Conservation (phyloP, 2,329 filamentous ascomycete species). For the Botryotinia calthae region DNA sequence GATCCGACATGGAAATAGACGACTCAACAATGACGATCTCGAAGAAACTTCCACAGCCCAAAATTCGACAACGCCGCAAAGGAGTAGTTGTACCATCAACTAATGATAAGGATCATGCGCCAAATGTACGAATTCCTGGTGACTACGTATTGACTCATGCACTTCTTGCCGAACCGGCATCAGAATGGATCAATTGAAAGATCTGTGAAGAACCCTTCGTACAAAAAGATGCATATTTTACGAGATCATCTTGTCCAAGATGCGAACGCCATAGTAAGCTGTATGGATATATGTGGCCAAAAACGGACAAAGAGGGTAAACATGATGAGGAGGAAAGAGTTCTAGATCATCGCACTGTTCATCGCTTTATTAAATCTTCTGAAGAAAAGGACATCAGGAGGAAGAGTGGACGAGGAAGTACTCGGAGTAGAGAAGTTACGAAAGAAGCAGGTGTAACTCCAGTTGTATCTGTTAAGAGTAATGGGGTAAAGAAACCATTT, state of each 20-base stretch:
- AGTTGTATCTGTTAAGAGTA: not conserved
- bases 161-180: constrained; percentile 71
- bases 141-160: constrained; percentile 81
- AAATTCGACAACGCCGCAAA: constrained; percentile 26
- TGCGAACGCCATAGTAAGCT: constrained; percentile 95
- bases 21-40: constrained; percentile 22
- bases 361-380: constrained; percentile 74
- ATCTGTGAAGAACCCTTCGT: constrained; percentile 82
- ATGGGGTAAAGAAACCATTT: constrained; percentile 12
- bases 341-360: constrained; percentile 81
- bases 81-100: constrained; percentile 22
- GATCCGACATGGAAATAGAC: constrained; percentile 22
- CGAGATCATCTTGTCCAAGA: constrained; percentile 79
- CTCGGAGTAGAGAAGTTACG: constrained; percentile 29
- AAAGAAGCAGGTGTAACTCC: constrained; percentile 27
- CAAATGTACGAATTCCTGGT: constrained; percentile 56
- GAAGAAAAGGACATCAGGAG: constrained; percentile 52
- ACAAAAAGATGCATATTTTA: constrained; percentile 84
- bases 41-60: constrained; percentile 17
- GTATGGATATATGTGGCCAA: constrained; percentile 94
- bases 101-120: constrained; percentile 32
- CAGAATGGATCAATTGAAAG: constrained; percentile 84
- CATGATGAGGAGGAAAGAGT: constrained; percentile 65
- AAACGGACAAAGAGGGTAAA: constrained; percentile 78
- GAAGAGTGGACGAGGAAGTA: constrained; percentile 25